phyloP scores from a whole-genome alignment of 148 eudicot species.

The Limonium bicolor region DNA sequence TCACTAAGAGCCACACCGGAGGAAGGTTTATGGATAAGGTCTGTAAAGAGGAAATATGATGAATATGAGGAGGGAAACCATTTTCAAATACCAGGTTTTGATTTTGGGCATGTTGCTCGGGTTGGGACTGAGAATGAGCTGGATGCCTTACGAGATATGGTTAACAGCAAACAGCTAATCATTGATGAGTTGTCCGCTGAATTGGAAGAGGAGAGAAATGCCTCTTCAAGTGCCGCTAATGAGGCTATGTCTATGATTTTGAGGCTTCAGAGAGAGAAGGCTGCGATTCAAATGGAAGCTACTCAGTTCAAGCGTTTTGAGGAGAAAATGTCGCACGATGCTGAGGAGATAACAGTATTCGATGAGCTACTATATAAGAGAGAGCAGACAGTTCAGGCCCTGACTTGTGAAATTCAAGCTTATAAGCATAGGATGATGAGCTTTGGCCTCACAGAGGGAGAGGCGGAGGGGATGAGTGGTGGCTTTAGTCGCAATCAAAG shows the following conservation, averaged over 20 bases:
- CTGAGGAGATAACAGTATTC: conserved; percentile 35
- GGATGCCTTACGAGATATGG: conserved; percentile 53
- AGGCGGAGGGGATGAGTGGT: conserved; percentile 44
- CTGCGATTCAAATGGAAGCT: conserved; percentile 65
- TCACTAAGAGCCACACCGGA: conserved; percentile 18
- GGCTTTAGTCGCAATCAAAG: conserved; percentile 27
- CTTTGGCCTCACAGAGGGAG: conserved; percentile 57
- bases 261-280: conserved; percentile 86
- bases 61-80: conserved; percentile 31
- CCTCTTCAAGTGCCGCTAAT: conserved; percentile 75
- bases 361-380: conserved; percentile 70
- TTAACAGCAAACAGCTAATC: conserved; percentile 48
- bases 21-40: conserved; percentile 42
- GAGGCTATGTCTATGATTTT: conserved; percentile 98
- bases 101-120: conserved; percentile 37
- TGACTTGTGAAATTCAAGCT: conserved; percentile 62
- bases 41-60: conserved; percentile 61
- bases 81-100: conserved; percentile 41
- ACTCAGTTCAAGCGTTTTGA: conserved; percentile 79
- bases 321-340: conserved; percentile 75
- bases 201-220: conserved; percentile 90
- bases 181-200: conserved; percentile 55
- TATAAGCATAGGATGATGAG: conserved; percentile 79
- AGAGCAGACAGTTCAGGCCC: conserved; percentile 53
- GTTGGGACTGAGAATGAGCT: conserved; percentile 69